Conservation (phyloP, 2,329 filamentous ascomycete genomes). For the Capronia epimyces region DNA sequence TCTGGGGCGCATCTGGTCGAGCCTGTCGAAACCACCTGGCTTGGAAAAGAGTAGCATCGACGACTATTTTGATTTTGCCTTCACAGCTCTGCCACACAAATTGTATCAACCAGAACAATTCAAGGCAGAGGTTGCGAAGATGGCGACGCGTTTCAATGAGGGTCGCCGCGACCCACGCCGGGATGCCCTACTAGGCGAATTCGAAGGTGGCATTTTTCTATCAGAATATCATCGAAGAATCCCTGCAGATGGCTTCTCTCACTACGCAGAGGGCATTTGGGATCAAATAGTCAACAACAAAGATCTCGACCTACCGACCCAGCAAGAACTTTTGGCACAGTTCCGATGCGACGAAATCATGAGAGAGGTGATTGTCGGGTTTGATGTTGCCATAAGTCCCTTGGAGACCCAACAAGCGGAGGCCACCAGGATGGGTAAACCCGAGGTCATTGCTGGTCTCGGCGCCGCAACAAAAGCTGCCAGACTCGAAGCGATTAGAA, state of each 20-base stretch:
- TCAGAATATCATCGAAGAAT: slow-evolving; percentile 94
- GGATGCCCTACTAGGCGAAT: slow-evolving; percentile 56
- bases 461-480: slow-evolving; percentile 68
- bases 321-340: slow-evolving; percentile 93
- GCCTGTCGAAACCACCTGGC: slow-evolving; percentile 83
- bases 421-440: slow-evolving; percentile 64
- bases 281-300: slow-evolving; percentile 99
- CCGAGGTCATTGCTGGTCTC: slow-evolving; percentile 66
- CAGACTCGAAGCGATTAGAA: slow-evolving; percentile 66
- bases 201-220: slow-evolving; percentile 76
- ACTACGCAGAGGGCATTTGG: slow-evolving; percentile 92
- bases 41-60: slow-evolving; percentile 85
- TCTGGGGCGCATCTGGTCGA: slow-evolving; percentile 83
- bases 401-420: slow-evolving; percentile 82
- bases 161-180: slow-evolving; percentile 67
- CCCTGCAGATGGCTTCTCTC: slow-evolving; percentile 90
- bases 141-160: slow-evolving; percentile 75
- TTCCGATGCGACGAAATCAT: slow-evolving; percentile 97
- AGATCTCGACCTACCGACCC: slow-evolving; percentile 90
- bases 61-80: slow-evolving; percentile 98
- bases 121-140: slow-evolving; percentile 67
- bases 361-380: slow-evolving; percentile 75
- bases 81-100: slow-evolving; percentile 92
- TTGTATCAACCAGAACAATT: slow-evolving; percentile 93
- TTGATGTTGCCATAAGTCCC: slow-evolving; percentile 74